A percentile compares a stretch with the other conserved stretches of the same genome.
phyloP scores from a whole-genome alignment of 495 filamentous ascomycete genomes.

The Filosporella fistucella region DNA sequence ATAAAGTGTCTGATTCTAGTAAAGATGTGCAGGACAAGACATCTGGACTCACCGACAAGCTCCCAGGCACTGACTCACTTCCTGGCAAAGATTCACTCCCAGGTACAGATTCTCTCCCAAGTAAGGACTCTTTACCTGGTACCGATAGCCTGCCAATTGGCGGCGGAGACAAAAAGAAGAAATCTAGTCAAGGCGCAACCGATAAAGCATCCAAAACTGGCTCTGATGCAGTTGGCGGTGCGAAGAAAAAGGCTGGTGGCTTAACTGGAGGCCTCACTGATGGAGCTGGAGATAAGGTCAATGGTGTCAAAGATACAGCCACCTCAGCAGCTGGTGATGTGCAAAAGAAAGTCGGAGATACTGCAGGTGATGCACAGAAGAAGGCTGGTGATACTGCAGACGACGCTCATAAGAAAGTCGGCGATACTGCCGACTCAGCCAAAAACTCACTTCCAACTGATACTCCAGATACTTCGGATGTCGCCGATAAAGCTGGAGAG shows the following conservation, averaged over 20 bases:
- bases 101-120: no score
- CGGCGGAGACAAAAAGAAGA: neutral
- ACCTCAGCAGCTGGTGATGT: neutral
- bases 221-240: neutral
- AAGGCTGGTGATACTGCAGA: neutral
- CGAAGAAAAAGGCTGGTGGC: slow-evolving; percentile 1
- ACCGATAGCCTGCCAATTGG: slow-evolving; percentile 4
- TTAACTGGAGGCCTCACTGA: neutral
- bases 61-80: neutral
- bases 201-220: neutral
- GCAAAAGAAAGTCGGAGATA: slow-evolving; percentile 1
- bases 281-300: neutral
- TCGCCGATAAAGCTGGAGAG: neutral
- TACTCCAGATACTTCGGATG: neutral
- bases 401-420: neutral
- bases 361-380: slow-evolving; percentile 1
- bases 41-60: neutral
- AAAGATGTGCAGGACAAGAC: neutral
- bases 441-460: neutral
- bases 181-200: neutral
- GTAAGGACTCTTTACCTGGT: no score
- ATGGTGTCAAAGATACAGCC: neutral
- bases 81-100: slow-evolving; percentile 2
- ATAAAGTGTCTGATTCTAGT: neutral
- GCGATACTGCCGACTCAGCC: neutral